These are phyloP conservation scores for Diplocarpon mali DNA, from an alignment of 2,329 filamentous ascomycete genomes.

Conservation along the genomic window DNA sequence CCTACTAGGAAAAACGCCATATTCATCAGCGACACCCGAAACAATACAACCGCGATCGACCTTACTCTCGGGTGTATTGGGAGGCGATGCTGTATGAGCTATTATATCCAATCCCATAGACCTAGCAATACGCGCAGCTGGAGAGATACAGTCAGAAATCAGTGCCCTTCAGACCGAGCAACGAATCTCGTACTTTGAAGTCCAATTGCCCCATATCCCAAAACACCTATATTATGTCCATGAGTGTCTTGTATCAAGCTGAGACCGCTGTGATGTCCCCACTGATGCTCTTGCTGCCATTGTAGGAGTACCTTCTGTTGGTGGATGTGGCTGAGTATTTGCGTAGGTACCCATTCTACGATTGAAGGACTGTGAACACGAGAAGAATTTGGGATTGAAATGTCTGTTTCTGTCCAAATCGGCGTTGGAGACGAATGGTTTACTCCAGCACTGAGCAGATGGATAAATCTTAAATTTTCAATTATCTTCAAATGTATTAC, in stretches of 20 bases:
- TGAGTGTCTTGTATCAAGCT: conserved; percentile 40
- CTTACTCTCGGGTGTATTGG: conserved; percentile 44
- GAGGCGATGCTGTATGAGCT: conserved; percentile 52
- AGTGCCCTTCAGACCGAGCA: neutral
- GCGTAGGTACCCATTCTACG: conserved; percentile 55
- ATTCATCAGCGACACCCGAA: conserved; percentile 40
- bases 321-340: conserved; percentile 45
- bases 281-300: conserved; percentile 43
- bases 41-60: conserved; percentile 51
- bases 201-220: conserved; percentile 32
- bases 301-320: conserved; percentile 43
- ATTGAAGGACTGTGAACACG: conserved; percentile 43
- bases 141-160: neutral
- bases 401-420: conserved; percentile 27
- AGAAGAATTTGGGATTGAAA: conserved; percentile 28
- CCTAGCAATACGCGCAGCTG: conserved; percentile 37
- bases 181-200: conserved; percentile 29
- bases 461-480: conserved; percentile 28
- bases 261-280: conserved; percentile 32
- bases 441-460: conserved; percentile 27
- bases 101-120: conserved; percentile 52
- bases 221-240: conserved; percentile 43
- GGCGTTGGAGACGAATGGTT: conserved; percentile 22
- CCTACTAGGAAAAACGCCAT: conserved; percentile 27
- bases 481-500: conserved; percentile 16